Base-by-base conservation (phyloP, 306 rosid species). In the Glycine tomentella region DNA sequence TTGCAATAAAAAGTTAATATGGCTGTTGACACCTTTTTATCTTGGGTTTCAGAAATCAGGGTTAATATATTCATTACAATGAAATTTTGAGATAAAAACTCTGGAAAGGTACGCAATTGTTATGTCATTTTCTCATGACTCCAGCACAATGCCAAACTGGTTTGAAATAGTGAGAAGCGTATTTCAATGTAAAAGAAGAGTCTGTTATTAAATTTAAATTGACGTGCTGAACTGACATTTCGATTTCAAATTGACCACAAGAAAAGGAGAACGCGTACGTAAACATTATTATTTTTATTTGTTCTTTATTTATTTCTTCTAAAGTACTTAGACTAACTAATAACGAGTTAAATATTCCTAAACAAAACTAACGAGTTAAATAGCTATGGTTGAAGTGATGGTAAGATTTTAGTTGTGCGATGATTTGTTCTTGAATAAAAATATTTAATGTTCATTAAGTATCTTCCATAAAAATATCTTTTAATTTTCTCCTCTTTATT, bases 41-140 rank as follows among this genome's bases (percentile, higher is more conserved):
- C 49, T 25, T 25, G 31, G 31, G 31, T 25, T 25, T 74, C 10
- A 6, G 34, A 36, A 74, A 74, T 3, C 51, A 73, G 20, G 11
- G 65, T 36, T 73, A 9, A 6, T 20, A 20, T 20, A 20, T 20
- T 20, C 20, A 20, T 16, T 56, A 16, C 25, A 9, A 8, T 0
- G 77, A 53, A 72, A n/a, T 31, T 72, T n/a, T 34, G 20, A 9
- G 33, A 31, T 13, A 51, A 33, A 13, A 53, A 3, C 8, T 33
- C 44, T 51, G 31, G 53, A 72, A 9, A 4, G 46, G 3, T 3
- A 72, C 52, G 66, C 63, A 62, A 61, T 6, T 70, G 16, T 59
- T 17, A 42, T 64, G 70, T 56, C 78, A 20, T 71, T 80, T 71
- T 80, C 46, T 46, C 31, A 25, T 65, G 25, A 38, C 36, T 50